Percentiles rank a stretch among this genome's conserved stretches.
Evolutionary conservation across 495 filamentous ascomycete genomes (phyloP).

Genomic region (Aspergillus campestris): DNA sequence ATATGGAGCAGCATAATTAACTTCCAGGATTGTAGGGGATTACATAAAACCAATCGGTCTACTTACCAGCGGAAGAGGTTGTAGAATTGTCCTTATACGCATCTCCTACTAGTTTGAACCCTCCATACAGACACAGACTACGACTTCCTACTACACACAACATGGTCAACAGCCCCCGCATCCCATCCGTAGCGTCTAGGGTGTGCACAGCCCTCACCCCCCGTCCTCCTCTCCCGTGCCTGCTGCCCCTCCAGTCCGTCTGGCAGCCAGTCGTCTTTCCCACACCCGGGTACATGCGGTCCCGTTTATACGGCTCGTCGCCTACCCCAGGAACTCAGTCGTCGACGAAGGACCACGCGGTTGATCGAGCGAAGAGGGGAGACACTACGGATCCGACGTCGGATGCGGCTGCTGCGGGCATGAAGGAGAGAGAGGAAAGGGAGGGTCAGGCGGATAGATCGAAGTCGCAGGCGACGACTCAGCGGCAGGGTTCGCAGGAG

Average conservation of each 20-base stretch:
- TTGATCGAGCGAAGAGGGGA: slow-evolving; percentile 27
- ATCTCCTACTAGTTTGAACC: not conserved
- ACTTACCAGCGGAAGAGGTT: not conserved
- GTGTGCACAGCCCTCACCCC: slow-evolving; percentile 3
- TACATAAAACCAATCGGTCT: not conserved
- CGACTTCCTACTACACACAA: not conserved
- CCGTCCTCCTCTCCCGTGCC: slow-evolving; percentile 5
- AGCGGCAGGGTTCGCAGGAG: slow-evolving; percentile 35
- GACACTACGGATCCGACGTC: slow-evolving; percentile 36
- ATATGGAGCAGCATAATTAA: not conserved
- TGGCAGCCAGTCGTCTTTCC: slow-evolving; percentile 7
- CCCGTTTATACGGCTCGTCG: slow-evolving; percentile 9
- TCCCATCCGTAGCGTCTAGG: slow-evolving; percentile 1
- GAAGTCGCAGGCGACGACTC: slow-evolving; percentile 33
- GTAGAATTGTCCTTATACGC: not conserved
- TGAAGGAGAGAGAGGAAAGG: slow-evolving; percentile 31
- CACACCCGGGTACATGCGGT: slow-evolving; percentile 5
- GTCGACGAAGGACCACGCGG: slow-evolving; percentile 24
- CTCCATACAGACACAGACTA: not conserved
- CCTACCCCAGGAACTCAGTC: slow-evolving; percentile 25
- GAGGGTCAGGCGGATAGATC: slow-evolving; percentile 25
- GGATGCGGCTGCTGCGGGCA: slow-evolving; percentile 25
- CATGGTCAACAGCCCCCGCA: slow-evolving; percentile 10
- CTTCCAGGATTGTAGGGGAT: not conserved
- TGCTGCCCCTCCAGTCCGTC: slow-evolving; percentile 11